Base-by-base conservation (phyloP, 768 basidiomycete genomes). In the Dacryopinax spathularia region DNA sequence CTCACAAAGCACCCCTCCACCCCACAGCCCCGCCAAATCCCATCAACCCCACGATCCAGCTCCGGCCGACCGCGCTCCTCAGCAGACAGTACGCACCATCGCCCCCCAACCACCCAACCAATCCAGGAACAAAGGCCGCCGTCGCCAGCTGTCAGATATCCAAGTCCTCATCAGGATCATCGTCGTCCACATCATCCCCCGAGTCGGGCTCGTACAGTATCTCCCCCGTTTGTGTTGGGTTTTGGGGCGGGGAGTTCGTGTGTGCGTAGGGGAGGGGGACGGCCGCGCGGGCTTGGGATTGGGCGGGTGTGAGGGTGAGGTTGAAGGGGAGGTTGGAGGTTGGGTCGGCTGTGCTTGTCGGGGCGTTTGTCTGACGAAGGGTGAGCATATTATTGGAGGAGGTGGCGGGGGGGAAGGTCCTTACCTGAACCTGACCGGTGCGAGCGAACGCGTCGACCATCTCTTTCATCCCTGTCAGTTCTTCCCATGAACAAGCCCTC, bases 131-230 rank as follows among this genome's bases (percentile, higher is more conserved):
- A n/a, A n/a, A n/a, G n/a, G n/a, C n/a, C n/a, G n/a, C n/a, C n/a
- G n/a, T n/a, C n/a, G n/a, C n/a, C n/a, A n/a, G n/a, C n/a, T n/a
- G n/a, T n/a, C n/a, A 92, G 64, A 93, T 88, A 69, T 95, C 89
- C 65, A 95, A 76, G 74, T 95, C 92, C 71, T 95, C 93, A 68
- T 96, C 93, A 22, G 93, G 93, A 77, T 96, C 93, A 63, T 95
- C 93, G 62, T 94, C 93, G 70, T 96, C 93, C 60, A 94, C 82
- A 68, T 96, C 93, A 70, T 96, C 93, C 29, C 88, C 91, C 29
- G 89, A 91, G 71, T 94, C 93, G 9, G 93, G 91, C 68, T 93
- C 90, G 67, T 95, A 96, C 65, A 86, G 78, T 62, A 96, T 94
- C 29, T 35, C 25, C 3, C 66, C 67, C 6, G n/a, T n/a, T n/a